phyloP scores from a whole-genome alignment of 805 yeast genomes.

The Cyberlindnera veronae region DNA sequence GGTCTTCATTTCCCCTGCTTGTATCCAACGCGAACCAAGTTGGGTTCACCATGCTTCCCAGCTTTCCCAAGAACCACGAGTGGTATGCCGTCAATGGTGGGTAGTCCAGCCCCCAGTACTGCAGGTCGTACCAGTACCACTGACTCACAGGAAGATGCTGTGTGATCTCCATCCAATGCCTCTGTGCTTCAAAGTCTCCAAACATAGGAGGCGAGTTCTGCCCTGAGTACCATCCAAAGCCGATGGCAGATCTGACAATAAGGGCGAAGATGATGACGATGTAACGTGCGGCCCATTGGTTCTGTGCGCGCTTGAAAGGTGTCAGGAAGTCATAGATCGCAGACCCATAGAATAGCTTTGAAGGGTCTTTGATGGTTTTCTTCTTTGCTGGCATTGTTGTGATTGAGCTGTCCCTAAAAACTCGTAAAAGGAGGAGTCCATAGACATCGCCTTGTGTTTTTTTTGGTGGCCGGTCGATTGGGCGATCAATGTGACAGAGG shows the following conservation, averaged over 20 bases:
- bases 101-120: conserved; percentile 96
- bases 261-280: conserved; percentile 69
- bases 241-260: conserved; percentile 78
- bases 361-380: conserved; percentile 27
- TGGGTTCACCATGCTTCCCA: conserved; percentile 63
- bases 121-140: conserved; percentile 89
- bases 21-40: conserved; percentile 71
- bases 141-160: conserved; percentile 62
- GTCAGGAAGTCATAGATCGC: conserved; percentile 77
- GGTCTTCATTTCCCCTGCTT: conserved; percentile 74
- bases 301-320: conserved; percentile 75
- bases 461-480: too few species aligned
- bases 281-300: conserved; percentile 88
- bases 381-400: conserved; percentile 1
- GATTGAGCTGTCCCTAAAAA: too few species aligned
- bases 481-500: too few species aligned
- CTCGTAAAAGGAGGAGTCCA: too few species aligned
- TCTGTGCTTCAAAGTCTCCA: conserved; percentile 97
- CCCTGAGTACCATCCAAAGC: conserved; percentile 88
- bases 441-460: too few species aligned
- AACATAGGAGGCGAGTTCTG: conserved; percentile 64
- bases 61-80: conserved; percentile 70
- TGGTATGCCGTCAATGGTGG: conserved; percentile 97
- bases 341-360: conserved; percentile 42
- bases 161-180: conserved; percentile 97